Percentiles rank a stretch among this genome's conserved stretches.
These are phyloP conservation scores for Ustilago tritici DNA, from an alignment of 1,284 basidiomycete genomes.

Conservation along the genomic window DNA sequence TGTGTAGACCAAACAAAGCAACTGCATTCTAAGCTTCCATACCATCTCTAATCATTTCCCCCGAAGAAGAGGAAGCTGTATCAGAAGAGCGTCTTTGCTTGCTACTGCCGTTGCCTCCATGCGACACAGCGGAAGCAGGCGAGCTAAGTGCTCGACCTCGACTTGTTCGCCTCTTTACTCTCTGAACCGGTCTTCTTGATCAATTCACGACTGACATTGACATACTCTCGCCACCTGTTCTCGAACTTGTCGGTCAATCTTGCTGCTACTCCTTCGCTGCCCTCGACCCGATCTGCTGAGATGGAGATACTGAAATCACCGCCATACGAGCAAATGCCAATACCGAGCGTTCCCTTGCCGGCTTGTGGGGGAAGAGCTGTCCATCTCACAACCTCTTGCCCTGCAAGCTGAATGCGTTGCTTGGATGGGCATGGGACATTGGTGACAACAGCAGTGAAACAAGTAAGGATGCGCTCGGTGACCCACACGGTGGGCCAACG, in stretches of 20 bases:
- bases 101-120: neutral
- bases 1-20: neutral
- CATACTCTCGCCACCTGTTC: slow-evolving; percentile 45
- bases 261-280: slow-evolving; percentile 53
- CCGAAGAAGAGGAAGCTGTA: slow-evolving; percentile 12
- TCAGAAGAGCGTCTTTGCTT: slow-evolving; percentile 10
- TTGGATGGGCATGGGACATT: slow-evolving; percentile 66
- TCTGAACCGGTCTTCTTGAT: slow-evolving; percentile 31
- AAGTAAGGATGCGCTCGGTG: slow-evolving; percentile 37
- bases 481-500: slow-evolving; percentile 28
- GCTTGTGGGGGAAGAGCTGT: slow-evolving; percentile 64
- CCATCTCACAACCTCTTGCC: slow-evolving; percentile 50
- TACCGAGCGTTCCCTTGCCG: slow-evolving; percentile 61
- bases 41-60: neutral
- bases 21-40: neutral
- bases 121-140: neutral
- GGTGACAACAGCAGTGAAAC: slow-evolving; percentile 61
- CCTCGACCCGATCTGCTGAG: slow-evolving; percentile 59
- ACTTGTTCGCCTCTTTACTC: slow-evolving; percentile 7
- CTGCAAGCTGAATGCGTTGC: slow-evolving; percentile 53
- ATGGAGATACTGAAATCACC: slow-evolving; percentile 58
- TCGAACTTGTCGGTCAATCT: slow-evolving; percentile 54
- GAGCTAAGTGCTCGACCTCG: slow-evolving; percentile 5
- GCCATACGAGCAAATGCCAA: slow-evolving; percentile 66
- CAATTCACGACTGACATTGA: slow-evolving; percentile 23